Evolutionary conservation across 768 basidiomycete species (phyloP).

Genomic region (Imleria badia): DNA sequence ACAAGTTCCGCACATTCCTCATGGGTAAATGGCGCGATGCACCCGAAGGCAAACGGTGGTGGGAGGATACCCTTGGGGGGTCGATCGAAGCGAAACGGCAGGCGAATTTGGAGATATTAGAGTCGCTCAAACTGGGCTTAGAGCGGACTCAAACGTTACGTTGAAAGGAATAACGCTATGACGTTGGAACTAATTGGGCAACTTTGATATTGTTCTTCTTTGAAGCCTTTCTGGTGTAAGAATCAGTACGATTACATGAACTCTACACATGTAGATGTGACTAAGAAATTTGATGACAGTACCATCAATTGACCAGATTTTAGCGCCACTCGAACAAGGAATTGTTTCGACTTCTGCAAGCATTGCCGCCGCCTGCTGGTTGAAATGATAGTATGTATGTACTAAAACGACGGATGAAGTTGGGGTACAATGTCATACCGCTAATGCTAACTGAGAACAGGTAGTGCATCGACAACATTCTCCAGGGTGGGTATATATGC

Average conservation of each 20-base stretch:
- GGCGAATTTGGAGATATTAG: conserved; percentile 25
- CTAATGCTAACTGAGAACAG: not conserved
- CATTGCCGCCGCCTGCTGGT: too few species aligned
- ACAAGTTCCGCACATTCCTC: conserved; percentile 41
- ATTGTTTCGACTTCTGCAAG: too few species aligned
- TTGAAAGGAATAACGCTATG: not conserved
- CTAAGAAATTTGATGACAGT: not conserved
- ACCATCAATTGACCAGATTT: too few species aligned
- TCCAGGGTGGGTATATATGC: not conserved
- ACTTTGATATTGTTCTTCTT: not conserved
- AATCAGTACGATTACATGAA: too few species aligned
- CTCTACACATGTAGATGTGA: not conserved
- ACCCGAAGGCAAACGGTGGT: conserved; percentile 62
- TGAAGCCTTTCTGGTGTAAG: too few species aligned
- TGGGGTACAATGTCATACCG: not conserved
- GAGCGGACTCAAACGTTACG: conserved; percentile 18
- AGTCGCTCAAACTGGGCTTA: conserved; percentile 23
- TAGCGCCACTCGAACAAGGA: too few species aligned
- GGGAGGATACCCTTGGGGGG: conserved; percentile 59
- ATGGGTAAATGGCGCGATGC: conserved; percentile 62
- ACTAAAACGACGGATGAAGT: not conserved
- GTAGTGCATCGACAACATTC: not conserved
- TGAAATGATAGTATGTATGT: not conserved
- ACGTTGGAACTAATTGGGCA: not conserved
- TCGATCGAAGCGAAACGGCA: conserved; percentile 40